Base-by-base conservation (phyloP, 75 land plant genomes). In the Isoetes taiwanensis region DNA sequence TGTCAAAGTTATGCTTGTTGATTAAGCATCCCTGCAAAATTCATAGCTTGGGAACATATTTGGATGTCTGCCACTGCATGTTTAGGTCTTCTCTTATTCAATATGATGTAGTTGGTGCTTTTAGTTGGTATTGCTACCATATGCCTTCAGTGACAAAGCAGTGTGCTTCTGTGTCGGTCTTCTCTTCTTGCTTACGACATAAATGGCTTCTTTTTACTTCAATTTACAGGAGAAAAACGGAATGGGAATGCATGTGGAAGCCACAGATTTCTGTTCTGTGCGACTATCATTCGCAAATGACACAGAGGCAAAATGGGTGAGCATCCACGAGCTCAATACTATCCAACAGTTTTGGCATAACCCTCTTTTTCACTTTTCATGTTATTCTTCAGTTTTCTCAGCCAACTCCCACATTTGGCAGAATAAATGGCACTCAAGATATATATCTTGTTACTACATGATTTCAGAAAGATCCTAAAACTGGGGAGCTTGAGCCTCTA, bases 171-270 rank as follows among this genome's bases (percentile, higher is more conserved):
- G n/a, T n/a, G n/a, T n/a, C n/a, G n/a, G n/a, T n/a, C n/a, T n/a
- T n/a, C n/a, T n/a, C n/a, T n/a, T n/a, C n/a, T n/a, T n/a, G n/a
- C n/a, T n/a, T n/a, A n/a, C n/a, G n/a, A n/a, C n/a, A n/a, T n/a
- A n/a, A n/a, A n/a, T n/a, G n/a, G n/a, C n/a, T n/a, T n/a, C n/a
- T n/a, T n/a, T n/a, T n/a, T n/a, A n/a, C n/a, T n/a, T n/a, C n/a
- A n/a, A n/a, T n/a, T n/a, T 73, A 56, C 77, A 87, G 90, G 63
- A 71, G 43, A 78, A 73, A 42, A 86, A 90, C 67, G 97, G 97
- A 48, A 57, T 90, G 43, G 97, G 93, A 27, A 48, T 90, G 66
- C 68, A 73, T 66, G 86, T 84, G 43, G 52, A 59, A 30, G 42
- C 61, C n/a, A 64, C 41, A 10, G 84, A 83, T 42, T 64, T 71